phyloP scores from a whole-genome alignment of 768 basidiomycete species.

The Pleurotus eryngii region DNA sequence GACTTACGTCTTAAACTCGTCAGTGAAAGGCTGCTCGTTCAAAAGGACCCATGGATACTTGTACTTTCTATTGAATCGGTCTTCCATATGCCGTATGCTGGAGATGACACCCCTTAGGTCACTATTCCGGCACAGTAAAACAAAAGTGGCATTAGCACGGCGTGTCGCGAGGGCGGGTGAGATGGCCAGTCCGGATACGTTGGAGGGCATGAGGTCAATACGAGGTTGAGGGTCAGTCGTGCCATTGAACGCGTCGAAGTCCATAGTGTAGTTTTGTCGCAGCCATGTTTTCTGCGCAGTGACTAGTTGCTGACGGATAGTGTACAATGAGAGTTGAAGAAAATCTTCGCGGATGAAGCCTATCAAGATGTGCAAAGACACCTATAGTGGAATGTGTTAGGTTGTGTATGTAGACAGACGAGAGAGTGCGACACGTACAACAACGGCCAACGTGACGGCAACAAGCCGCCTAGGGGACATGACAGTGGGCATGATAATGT shows the following conservation, averaged over 20 bases:
- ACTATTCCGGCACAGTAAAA: conserved; percentile 60
- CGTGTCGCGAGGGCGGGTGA: background rate
- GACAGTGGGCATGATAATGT: conserved; percentile 26
- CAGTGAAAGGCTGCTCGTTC: conserved; percentile 79
- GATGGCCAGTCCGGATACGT: background rate
- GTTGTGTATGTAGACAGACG: background rate
- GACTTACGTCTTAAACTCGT: conserved; percentile 67
- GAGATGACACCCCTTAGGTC: conserved; percentile 57
- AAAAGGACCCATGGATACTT: conserved; percentile 88
- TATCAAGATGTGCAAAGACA: conserved; percentile 54
- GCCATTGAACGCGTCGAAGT: background rate
- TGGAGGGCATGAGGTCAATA: background rate
- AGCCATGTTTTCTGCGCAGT: conserved; percentile 1
- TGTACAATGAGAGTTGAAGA: conserved; percentile 40
- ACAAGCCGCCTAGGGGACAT: conserved; percentile 64
- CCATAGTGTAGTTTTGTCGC: background rate
- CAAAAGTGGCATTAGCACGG: conserved; percentile 37
- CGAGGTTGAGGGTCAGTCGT: background rate
- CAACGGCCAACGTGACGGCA: conserved; percentile 39
- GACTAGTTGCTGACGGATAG: conserved; percentile 32
- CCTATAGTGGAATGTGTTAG: conserved; percentile 26
- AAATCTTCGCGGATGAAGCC: conserved; percentile 49
- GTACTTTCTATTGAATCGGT: conserved; percentile 74
- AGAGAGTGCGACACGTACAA: conserved; percentile 33
- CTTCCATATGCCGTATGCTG: conserved; percentile 74